Base-by-base conservation (phyloP, 2,329 filamentous ascomycete genomes). In the Emergomyces orientalis region DNA sequence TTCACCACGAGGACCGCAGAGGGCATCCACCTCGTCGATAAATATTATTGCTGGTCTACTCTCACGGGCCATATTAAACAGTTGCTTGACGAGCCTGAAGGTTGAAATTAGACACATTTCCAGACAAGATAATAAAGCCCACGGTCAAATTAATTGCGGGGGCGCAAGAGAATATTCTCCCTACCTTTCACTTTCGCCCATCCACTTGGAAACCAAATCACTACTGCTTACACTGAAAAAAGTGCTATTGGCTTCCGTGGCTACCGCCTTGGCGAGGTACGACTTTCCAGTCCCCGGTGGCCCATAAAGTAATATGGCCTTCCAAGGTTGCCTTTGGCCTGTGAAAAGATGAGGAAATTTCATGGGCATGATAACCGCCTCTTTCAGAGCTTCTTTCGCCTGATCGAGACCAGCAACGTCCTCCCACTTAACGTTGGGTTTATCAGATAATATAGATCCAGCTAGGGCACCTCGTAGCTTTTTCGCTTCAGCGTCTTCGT, bases 191-290 rank as follows among this genome's bases (percentile, higher is more conserved):
- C 90, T 95, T 78, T 99, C 94, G 80, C 94, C 94, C 94, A 99
- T 99, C 94, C 94, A 99, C 75, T 99, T 99, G 76, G 91, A 96
- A 65, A 99, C 94, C 76, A 99, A 77, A 75, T 99, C 94, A 73
- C 91, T 96, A 82, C 90, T 96, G 78, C 90, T 96, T 68, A 99
- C 93, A 72, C 91, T 97, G 83, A 99, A 99, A 75, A 99, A 99
- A 3, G 94, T 97, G 77, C 92, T 97, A 77, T 99, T 97, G 64
- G 94, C 94, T 78, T 99, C 94, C 22, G 94, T 99, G 61, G 94
- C 94, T 59, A 99, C 93, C 2, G 94, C 94, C 77, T 97, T 99
- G 66, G 94, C 94, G 61, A 99, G 81, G 76, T 97, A 97, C 81
- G 89, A 94, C 81, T 99, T 99, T 79, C 94, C 94, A 5, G 94